Conservation (phyloP, 805 yeast species). For the Saccharomycopsis fermentans region DNA sequence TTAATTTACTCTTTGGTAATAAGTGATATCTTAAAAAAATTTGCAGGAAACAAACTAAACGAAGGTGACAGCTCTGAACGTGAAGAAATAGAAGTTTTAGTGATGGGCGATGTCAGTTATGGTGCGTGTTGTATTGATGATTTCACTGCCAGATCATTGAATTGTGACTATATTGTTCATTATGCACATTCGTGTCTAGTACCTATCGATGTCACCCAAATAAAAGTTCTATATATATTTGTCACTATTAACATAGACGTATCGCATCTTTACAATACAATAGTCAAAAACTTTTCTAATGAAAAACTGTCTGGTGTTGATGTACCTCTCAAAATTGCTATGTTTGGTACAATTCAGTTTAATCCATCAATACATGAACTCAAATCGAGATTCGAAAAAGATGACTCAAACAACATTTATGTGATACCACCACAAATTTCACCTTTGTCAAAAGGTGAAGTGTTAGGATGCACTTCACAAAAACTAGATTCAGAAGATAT, state of each 20-base stretch:
- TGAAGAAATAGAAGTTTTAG: conserved; percentile 53
- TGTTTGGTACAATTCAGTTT: conserved; percentile 94
- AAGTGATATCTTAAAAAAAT: conserved; percentile 88
- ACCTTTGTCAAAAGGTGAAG: conserved; percentile 94
- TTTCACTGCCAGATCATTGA: conserved; percentile 83
- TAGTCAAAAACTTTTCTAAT: conserved; percentile 53
- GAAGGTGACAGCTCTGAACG: not conserved
- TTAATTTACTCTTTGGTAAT: conserved; percentile 79
- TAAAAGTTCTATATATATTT: conserved; percentile 89
- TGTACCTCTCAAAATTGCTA: conserved; percentile 42
- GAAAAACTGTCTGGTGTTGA: conserved; percentile 30
- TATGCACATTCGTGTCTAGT: conserved; percentile 96
- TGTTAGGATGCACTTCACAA: conserved; percentile 92
- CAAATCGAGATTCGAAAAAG: conserved; percentile 16
- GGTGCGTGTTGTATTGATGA: conserved; percentile 99
- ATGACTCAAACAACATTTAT: conserved; percentile 28
- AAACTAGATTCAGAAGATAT: conserved; percentile 52
- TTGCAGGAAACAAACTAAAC: conserved; percentile 37
- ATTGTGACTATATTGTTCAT: conserved; percentile 90
- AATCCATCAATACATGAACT: conserved; percentile 76
- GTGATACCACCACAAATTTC: conserved; percentile 81
- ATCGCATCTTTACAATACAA: conserved; percentile 66
- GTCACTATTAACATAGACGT: conserved; percentile 90
- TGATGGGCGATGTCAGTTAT: conserved; percentile 98
- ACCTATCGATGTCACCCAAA: conserved; percentile 84